Conservation (phyloP, 1,284 basidiomycete species). For the Termitomyces sp. region DNA sequence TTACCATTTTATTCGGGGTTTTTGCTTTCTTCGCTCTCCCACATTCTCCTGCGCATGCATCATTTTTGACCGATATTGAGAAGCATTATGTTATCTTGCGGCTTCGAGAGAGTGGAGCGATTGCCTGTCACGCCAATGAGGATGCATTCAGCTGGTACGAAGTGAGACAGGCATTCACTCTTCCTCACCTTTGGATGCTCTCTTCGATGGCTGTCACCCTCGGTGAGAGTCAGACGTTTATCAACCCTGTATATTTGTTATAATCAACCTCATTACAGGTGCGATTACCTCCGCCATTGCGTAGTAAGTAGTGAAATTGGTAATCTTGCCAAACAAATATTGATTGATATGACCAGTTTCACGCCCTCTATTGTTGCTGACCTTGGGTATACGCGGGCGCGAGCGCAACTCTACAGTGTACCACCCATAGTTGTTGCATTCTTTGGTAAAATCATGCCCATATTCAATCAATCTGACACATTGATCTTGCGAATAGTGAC, state of each 20-base stretch:
- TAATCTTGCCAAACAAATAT: too few relatives aligned
- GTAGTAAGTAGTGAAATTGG: too few relatives aligned
- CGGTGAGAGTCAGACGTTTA: too few relatives aligned
- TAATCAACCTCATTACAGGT: too few relatives aligned
- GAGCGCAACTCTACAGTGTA: neutral
- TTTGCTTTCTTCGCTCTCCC: slow-evolving; percentile 38
- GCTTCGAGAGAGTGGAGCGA: slow-evolving; percentile 33
- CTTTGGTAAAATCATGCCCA: too few relatives aligned
- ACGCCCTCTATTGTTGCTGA: too few relatives aligned
- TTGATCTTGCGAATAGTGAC: too few relatives aligned
- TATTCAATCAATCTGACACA: too few relatives aligned
- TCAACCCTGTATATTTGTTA: too few relatives aligned
- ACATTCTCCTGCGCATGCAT: slow-evolving; percentile 38
- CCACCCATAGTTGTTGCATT: neutral
- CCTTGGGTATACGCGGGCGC: too few relatives aligned
- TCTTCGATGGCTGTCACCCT: neutral
- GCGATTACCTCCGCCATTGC: too few relatives aligned
- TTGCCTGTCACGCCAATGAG: slow-evolving; percentile 25
- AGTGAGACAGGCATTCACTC: neutral
- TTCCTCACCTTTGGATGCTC: neutral
- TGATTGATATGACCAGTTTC: too few relatives aligned
- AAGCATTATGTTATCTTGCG: slow-evolving; percentile 30
- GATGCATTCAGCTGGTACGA: neutral
- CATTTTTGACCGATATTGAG: slow-evolving; percentile 39
- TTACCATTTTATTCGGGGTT: slow-evolving; percentile 35